phyloP scores from a whole-genome alignment of 1,284 basidiomycete species.

The Coriolopsis trogii region DNA sequence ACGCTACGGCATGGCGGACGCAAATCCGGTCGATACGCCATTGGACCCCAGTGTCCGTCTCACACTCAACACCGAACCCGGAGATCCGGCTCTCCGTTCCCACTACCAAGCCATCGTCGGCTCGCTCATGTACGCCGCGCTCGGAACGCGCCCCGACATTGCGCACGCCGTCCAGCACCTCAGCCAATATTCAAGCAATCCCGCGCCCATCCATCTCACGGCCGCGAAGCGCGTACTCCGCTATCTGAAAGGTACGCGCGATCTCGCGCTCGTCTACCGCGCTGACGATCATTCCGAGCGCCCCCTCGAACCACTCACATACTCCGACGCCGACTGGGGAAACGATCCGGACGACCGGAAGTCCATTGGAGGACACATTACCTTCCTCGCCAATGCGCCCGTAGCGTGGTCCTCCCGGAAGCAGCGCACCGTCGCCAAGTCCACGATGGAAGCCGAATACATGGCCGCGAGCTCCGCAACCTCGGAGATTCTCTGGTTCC shows the following conservation, averaged over 20 bases:
- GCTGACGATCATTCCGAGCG: no score
- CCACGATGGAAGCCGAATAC: constrained; percentile 4
- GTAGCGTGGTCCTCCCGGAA: constrained; percentile 10
- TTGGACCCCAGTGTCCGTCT: not conserved
- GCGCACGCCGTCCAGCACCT: constrained; percentile 17
- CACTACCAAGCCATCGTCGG: constrained; percentile 20
- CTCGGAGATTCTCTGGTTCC: not conserved
- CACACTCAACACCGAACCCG: constrained; percentile 5
- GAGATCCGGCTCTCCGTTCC: not conserved
- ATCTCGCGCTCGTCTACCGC: constrained; percentile 1
- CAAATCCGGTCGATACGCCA: not conserved
- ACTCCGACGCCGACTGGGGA: not conserved
- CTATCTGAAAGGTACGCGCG: constrained; percentile 31
- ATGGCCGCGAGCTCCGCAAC: not conserved
- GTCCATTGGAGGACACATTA: no score
- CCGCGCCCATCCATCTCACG: constrained; percentile 24
- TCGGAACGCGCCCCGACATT: constrained; percentile 23
- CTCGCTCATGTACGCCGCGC: constrained; percentile 21
- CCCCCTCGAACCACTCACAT: not conserved
- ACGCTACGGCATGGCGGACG: constrained; percentile 13
- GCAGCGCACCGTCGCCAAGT: constrained; percentile 2
- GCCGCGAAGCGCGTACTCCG: constrained; percentile 27
- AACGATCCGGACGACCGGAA: not conserved
- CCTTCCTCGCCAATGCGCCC: no score
- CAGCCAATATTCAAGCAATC: constrained; percentile 16